Evolutionary conservation across 495 filamentous ascomycete species (phyloP), one percentile per base, ranked within the genome.

Genomic region (Tricharina praecox): DNA sequence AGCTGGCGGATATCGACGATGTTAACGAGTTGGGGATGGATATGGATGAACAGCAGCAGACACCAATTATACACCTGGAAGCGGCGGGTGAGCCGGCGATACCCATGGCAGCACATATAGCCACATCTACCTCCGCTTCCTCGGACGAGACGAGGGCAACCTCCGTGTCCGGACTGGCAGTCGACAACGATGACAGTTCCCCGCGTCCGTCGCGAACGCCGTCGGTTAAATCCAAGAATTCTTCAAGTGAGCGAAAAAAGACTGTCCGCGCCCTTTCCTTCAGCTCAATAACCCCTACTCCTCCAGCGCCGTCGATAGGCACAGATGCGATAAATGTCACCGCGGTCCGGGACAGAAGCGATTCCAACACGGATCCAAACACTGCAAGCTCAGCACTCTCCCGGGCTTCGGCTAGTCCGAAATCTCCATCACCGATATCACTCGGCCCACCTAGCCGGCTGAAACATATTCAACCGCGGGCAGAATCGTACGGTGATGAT

Each of bases 301-400:
- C 45, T 2, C 48, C 58, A 16, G 56, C 53, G 8, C 58, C 58
- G 11, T 50, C 52, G 13, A 56, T 61, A 25, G 47, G 56, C 11
- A 60, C 58, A 25, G 57, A 61, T 33, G 50, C 53, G 9, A 53
- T 61, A 10, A 60, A 61, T 25, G 57, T 57, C 25, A 61, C 58
- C 26, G 58, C 58, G 18, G 49, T 53, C 20, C 49, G 58, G 13
- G 41, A 30, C 18, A 13, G 19, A 30, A 44, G 9, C 41, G 41
- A 44, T 13, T 44, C 41, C 8, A 16, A n/a, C n/a, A n/a, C n/a
- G n/a, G n/a, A n/a, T n/a, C n/a, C 19, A 8, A 16, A 39, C 19
- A 16, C 36, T 7, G 13, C 36, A 39, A 21, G 19, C 19, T 2
- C 41, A 2, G 13, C 41, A 44, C 11, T 21, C 11, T 40, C 37